phyloP scores from a whole-genome alignment of 2,329 filamentous ascomycete species.

The Aspergillus puulaauensis region DNA sequence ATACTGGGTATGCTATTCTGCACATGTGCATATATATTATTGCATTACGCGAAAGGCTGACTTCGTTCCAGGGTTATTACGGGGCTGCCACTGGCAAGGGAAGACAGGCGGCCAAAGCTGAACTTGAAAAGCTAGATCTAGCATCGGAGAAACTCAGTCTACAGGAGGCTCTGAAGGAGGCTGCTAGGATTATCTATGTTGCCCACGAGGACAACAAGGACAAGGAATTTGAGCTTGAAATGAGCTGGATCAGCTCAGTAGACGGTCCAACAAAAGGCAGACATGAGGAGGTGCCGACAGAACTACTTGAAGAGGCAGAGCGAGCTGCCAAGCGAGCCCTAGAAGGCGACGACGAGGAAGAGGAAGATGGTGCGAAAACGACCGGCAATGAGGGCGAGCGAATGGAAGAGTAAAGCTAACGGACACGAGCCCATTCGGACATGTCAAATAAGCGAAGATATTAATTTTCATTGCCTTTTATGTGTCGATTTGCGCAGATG shows the following conservation, averaged over 20 bases:
- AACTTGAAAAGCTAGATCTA: conserved; percentile 96
- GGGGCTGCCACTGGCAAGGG: conserved; percentile 97
- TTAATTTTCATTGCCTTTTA: background rate
- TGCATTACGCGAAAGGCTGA: conserved; percentile 21
- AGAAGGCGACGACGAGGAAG: conserved; percentile 79
- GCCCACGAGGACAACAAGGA: conserved; percentile 99
- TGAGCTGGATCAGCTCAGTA: conserved; percentile 91
- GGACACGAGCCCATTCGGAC: background rate
- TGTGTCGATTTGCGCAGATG: background rate
- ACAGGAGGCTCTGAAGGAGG: conserved; percentile 89
- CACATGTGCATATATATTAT: background rate
- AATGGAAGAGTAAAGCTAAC: conserved; percentile 74
- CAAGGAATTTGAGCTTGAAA: conserved; percentile 98
- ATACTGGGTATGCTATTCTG: conserved; percentile 69
- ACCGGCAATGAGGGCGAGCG: conserved; percentile 66
- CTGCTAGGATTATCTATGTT: conserved; percentile 93
- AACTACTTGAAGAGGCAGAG: conserved; percentile 87
- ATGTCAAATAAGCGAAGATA: conserved; percentile 1
- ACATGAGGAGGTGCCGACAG: conserved; percentile 90
- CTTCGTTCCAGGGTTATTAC: conserved; percentile 72
- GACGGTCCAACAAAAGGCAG: conserved; percentile 88
- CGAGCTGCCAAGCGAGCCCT: conserved; percentile 85
- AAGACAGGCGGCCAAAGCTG: conserved; percentile 92
- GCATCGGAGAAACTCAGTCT: conserved; percentile 73
- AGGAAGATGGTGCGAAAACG: conserved; percentile 65